Evolutionary conservation across 2,329 filamentous ascomycete species (phyloP).

Genomic region (Aspergillus sp.): DNA sequence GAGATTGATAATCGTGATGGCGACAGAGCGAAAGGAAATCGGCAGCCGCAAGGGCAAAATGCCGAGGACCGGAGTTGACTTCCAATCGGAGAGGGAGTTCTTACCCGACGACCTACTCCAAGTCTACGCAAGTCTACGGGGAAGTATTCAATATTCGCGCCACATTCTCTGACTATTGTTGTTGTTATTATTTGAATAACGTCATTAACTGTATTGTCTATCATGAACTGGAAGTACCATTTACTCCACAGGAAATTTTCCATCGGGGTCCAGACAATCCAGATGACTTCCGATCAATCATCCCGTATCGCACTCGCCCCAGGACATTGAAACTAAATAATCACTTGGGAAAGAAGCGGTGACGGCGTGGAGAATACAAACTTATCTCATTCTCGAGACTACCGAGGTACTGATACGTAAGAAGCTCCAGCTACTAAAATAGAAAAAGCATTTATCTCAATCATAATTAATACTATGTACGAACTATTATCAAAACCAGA

Average conservation of each 20-base stretch:
- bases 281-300: neutral
- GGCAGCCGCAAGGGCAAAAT: neutral
- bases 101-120: neutral
- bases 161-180: too few species aligned
- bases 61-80: constrained; percentile 12
- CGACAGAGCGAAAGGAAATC: constrained; percentile 2
- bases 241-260: neutral
- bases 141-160: neutral
- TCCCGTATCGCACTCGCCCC: neutral
- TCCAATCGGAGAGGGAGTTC: constrained; percentile 1
- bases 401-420: too few species aligned
- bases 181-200: neutral
- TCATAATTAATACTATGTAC: constrained; percentile 1
- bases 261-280: neutral
- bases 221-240: neutral
- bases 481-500: constrained; percentile 1
- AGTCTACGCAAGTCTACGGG: neutral
- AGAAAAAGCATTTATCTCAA: too few species aligned
- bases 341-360: too few species aligned
- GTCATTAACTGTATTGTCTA: neutral
- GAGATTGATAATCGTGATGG: constrained; percentile 7
- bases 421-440: too few species aligned
- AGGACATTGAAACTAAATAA: neutral
- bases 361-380: too few species aligned
- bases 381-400: too few species aligned